phyloP scores from a whole-genome alignment of 768 basidiomycete species.

The Tulasnella sp. region DNA sequence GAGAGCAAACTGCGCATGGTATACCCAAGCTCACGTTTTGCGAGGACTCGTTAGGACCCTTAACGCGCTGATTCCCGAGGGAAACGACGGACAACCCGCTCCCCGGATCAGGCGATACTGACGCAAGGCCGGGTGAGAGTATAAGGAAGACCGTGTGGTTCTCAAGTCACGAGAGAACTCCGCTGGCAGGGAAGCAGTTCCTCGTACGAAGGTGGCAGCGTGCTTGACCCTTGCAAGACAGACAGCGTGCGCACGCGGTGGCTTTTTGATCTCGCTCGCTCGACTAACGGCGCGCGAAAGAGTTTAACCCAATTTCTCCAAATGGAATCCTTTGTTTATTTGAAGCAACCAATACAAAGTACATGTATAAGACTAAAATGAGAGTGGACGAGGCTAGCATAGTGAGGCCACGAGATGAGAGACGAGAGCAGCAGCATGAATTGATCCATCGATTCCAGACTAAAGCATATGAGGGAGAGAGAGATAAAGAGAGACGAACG shows the following conservation, averaged over 20 bases:
- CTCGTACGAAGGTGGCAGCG: neutral
- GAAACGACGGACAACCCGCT: too few relatives aligned
- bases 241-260: neutral
- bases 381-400: conserved; percentile 3
- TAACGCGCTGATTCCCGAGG: too few relatives aligned
- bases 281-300: neutral
- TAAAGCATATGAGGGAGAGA: neutral
- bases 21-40: neutral
- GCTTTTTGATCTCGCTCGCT: neutral
- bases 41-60: neutral
- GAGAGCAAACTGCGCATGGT: neutral
- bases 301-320: neutral
- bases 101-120: too few relatives aligned
- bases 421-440: neutral
- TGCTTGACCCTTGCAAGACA: neutral
- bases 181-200: too few relatives aligned
- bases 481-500: neutral
- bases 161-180: neutral
- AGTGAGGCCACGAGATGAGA: neutral
- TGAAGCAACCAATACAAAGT: neutral
- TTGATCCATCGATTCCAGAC: neutral
- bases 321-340: neutral
- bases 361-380: neutral
- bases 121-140: neutral
- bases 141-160: neutral